Evolutionary conservation across 441 rosid genomes (phyloP).

Genomic region (Manihot esculenta): DNA sequence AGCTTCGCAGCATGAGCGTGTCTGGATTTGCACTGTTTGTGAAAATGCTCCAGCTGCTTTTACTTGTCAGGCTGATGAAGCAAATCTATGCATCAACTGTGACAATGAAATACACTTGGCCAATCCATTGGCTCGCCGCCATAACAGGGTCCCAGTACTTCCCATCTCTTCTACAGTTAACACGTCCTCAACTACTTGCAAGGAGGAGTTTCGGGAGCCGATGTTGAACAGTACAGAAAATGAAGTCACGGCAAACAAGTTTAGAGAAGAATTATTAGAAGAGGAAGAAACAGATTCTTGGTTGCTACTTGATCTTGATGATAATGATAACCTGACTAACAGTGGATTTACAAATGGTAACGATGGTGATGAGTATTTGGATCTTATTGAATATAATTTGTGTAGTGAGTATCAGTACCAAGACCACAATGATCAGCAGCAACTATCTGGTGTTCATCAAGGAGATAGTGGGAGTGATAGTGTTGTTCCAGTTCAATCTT

Average conservation of each 20-base stretch:
- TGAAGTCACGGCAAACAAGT: conserved; percentile 12
- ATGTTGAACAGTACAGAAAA: conserved; percentile 1
- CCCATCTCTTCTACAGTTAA: conserved; percentile 12
- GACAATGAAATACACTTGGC: conserved; percentile 35
- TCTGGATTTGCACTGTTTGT: conserved; percentile 33
- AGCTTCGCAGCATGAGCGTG: conserved; percentile 30
- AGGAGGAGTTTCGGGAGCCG: conserved; percentile 15
- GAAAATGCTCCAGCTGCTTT: conserved; percentile 34
- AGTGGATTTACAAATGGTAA: conserved; percentile 23
- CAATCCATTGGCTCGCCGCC: conserved; percentile 21
- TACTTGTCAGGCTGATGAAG: conserved; percentile 40
- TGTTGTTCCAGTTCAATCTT: conserved; percentile 23
- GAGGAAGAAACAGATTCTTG: conserved; percentile 34
- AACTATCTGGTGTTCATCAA: conserved; percentile 7
- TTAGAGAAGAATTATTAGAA: conserved; percentile 6
- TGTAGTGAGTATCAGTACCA: conserved; percentile 18
- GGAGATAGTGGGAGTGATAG: conserved; percentile 21
- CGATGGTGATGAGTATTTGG: conserved; percentile 21
- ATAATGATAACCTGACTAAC: conserved; percentile 17
- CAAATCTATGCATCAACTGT: conserved; percentile 32
- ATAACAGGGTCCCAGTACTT: conserved; percentile 29
- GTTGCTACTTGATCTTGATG: conserved; percentile 33
- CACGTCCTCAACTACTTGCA: conserved; percentile 11
- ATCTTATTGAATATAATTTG: conserved; percentile 19
- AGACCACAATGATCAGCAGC: conserved; percentile 21